Base-by-base conservation (phyloP, 2,329 filamentous ascomycete genomes). In the Pseudogymnoascus verrucosus region DNA sequence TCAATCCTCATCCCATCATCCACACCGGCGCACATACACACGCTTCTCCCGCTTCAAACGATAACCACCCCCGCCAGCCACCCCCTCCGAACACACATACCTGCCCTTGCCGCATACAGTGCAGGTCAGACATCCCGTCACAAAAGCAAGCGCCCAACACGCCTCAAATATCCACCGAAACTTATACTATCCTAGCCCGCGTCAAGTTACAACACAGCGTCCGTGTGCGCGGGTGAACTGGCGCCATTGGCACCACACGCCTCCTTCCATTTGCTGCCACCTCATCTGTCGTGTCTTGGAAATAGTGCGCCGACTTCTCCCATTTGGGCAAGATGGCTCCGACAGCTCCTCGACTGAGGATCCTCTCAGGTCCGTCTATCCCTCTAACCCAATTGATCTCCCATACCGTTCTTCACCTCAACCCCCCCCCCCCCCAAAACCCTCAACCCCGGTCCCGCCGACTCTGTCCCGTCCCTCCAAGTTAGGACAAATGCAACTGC, bases 341-440 rank as follows among this genome's bases (percentile, higher is more conserved):
- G 16, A 69, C 71, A 65, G 67, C 72, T 69, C 72, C 73, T 64
- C 70, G 73, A 64, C 66, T 74, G 65, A 69, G 73, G 67, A 72
- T 74, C 67, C 71, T 74, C 54, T 74, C 73, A 74, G 73, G 73
- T 75, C 68, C 40, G 40, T 42, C 40, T 42, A 42, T 42, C 40
- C 16, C 40, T 42, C 40, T 42, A 42, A 42, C 40, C 16, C 40
- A 42, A 42, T 42, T 34, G 62, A 36, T 60, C 31, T 19, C 51
- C 21, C 31, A 28, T 31, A 31, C 51, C 23, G 23, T 44, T 51
- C 54, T 66, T 66, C n/a, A n/a, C n/a, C n/a, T 31, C 42, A 47
- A 34, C 36, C 61, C 61, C 62, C 39, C 26, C 62, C 39, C 14
- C n/a, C n/a, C n/a, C n/a, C n/a, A n/a, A n/a, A 14, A n/a, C 39